phyloP scores from a whole-genome alignment of 2,329 filamentous ascomycete genomes.

The Colletotrichum plurivorum region DNA sequence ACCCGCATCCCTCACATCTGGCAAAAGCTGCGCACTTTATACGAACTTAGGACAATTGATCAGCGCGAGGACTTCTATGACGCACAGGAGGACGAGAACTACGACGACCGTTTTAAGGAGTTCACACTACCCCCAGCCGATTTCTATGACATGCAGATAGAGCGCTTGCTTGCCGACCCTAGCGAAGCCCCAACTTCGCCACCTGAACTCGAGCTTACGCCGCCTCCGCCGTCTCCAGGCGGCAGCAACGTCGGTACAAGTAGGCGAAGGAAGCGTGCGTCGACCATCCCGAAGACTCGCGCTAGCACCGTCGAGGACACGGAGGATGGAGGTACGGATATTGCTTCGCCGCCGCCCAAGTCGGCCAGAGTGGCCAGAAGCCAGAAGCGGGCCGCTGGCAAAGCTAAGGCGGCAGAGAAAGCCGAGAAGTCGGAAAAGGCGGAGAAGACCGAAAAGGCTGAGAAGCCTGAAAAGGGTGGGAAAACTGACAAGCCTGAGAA shows the following conservation, averaged over 20 bases:
- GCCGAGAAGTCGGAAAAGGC: conserved; percentile 46
- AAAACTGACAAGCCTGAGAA: conserved; percentile 47
- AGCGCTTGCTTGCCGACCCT: conserved; percentile 58
- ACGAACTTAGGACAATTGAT: conserved; percentile 88
- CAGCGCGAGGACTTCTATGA: conserved; percentile 79
- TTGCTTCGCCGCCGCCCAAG: conserved; percentile 55
- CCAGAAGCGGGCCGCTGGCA: conserved; percentile 55
- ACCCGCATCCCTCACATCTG: conserved; percentile 93
- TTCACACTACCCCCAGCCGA: conserved; percentile 72
- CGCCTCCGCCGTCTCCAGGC: conserved; percentile 39
- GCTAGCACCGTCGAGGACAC: conserved; percentile 67
- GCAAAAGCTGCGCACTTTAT: conserved; percentile 86
- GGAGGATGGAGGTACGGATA: conserved; percentile 59
- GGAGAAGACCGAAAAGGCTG: conserved; percentile 48
- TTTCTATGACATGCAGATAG: conserved; percentile 63
- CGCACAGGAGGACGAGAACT: conserved; percentile 69
- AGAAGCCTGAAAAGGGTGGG: conserved; percentile 51
- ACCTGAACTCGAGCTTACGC: conserved; percentile 56
- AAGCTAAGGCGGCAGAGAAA: conserved; percentile 52
- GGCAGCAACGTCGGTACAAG: conserved; percentile 31
- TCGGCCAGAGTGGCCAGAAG: conserved; percentile 55
- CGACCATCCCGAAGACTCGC: conserved; percentile 51
- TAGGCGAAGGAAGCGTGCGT: conserved; percentile 62
- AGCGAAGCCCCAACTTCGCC: conserved; percentile 65
- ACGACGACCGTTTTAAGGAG: conserved; percentile 73